Base-by-base conservation (phyloP, 257 asterid genomes). In the Jacaranda mimosifolia region DNA sequence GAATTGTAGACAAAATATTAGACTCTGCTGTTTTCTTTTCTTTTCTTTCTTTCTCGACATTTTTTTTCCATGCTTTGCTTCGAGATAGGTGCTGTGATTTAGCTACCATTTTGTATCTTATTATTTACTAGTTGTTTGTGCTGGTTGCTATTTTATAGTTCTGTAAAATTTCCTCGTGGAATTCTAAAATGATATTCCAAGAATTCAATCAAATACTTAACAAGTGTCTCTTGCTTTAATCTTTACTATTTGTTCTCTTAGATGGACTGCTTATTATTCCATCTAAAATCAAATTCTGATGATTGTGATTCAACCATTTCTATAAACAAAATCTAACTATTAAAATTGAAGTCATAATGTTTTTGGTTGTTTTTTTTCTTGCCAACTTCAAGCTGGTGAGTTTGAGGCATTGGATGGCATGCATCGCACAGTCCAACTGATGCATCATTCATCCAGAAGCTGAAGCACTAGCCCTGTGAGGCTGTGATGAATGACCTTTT, bases 401-500 rank as follows among this genome's bases (percentile, higher is more conserved):
- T 26, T 26, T 7, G 35, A 57, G 63, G 12, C 14, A 9, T 57
- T 57, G 63, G 4, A 57, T 56, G 26, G 62, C 62, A 56, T 56
- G 62, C 32, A 3, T 56, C 17, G 62, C 35, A 6, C n/a, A 38
- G 18, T 11, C 19, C 14, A 57, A 17, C 32, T 26, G 32, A 26
- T 17, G 63, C 8, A 18, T 6, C 36, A 9, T 57, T 4, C 13
- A 18, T 57, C 36, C 63, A 18, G 63, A 57, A 57, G 13, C 12
- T 36, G 63, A 26, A 18, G 36, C 35, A 52, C 63, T 26, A 8
- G 36, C 51, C 63, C 18, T 69, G 8, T 51, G 19, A 48, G 12
- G 38, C 17, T 69, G 63, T 69, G 48, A 51, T 69, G 74, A 49
- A 14, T 56, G 60, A 18, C 63, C 63, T 18, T 26, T 26, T 26